Conservation (phyloP, 208 protist genomes). For the Blastocrithidia nonstop region DNA sequence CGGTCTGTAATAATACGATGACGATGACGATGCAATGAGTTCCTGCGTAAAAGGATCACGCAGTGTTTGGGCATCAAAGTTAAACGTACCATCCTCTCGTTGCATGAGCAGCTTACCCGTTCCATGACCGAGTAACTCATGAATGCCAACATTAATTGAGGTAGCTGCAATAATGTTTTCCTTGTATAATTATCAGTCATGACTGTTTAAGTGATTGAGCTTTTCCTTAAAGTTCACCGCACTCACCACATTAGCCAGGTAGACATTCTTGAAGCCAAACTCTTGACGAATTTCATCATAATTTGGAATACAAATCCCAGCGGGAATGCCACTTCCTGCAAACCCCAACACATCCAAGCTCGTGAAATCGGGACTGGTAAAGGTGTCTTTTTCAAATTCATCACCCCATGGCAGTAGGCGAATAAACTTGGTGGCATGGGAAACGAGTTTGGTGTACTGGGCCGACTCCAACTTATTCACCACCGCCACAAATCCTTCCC, state of each 20-base stretch:
- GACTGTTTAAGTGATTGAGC: conserved; percentile 48
- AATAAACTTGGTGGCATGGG: conserved; percentile 55
- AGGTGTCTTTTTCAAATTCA: conserved; percentile 81
- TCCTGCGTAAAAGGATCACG: conserved; percentile 64
- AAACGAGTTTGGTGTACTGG: conserved; percentile 55
- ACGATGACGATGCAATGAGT: conserved; percentile 32
- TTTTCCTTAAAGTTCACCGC: conserved; percentile 48
- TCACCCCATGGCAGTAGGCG: conserved; percentile 64
- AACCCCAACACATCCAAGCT: conserved; percentile 84
- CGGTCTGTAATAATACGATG: conserved; percentile 80
- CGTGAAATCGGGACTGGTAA: conserved; percentile 85
- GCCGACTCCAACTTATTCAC: conserved; percentile 79
- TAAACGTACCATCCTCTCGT: conserved; percentile 38
- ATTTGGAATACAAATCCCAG: conserved; percentile 88
- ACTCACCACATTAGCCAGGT: conserved; percentile 75
- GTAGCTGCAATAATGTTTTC: conserved; percentile 24
- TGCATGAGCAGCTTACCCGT: conserved; percentile 74
- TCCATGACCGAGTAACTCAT: conserved; percentile 90
- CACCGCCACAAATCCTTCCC: conserved; percentile 86
- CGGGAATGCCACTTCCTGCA: conserved; percentile 71
- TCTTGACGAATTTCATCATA: conserved; percentile 82
- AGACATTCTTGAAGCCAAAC: conserved; percentile 90
- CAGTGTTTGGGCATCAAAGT: conserved; percentile 44
- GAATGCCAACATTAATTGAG: conserved; percentile 87
- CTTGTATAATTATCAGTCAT: conserved; percentile 78